Evolutionary conservation across 108 stramenopile species (phyloP), one percentile per base, ranked within the genome.

Genomic region (Conticribra weissflogii): DNA sequence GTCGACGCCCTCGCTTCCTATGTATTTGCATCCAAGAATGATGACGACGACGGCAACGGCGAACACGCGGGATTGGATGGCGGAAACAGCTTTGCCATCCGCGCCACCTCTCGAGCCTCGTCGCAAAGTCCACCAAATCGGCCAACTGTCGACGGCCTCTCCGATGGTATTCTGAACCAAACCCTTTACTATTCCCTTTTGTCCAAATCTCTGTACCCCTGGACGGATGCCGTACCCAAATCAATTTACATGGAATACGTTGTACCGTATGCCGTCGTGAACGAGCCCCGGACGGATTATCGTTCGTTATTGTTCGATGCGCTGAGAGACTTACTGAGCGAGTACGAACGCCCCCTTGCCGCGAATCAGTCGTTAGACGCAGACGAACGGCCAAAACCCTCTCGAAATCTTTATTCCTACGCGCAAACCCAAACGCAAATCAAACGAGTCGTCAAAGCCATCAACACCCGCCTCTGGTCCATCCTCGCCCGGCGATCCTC

Each of bases 251-350:
- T 80, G 33, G 90, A 96, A 59, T 94, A 93, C 68, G 91, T 94
- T 12, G 54, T 88, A 50, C 84, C 85, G n/a, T 96, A 83, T 83
- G 89, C 91, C 2, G 78, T 83, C 66, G 58, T 82, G 2, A 96
- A 94, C 69, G 96, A 96, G 74, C 86, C 89, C 9, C 62, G 96
- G 19, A 84, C 83, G 25, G 85, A 94, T 72, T 88, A 88, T 88
- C 76, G 93, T 49, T 86, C 88, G 18, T 76, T 93, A 14, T 44
- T 95, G 1, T 76, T 84, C 29, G 36, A 86, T 47, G 78, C 74
- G 0, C 48, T 93, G 59, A 68, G 81, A 31, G 55, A 54, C 0
- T 46, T 41, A 47, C 29, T 84, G 14, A 54, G 55, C 22, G 54
- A 49, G 8, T 76, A 60, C 53, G 75, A 76, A 36, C 41, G 62